Base-by-base conservation (phyloP, 1,284 basidiomycete species). In the Coniferiporia sulphurascens region DNA sequence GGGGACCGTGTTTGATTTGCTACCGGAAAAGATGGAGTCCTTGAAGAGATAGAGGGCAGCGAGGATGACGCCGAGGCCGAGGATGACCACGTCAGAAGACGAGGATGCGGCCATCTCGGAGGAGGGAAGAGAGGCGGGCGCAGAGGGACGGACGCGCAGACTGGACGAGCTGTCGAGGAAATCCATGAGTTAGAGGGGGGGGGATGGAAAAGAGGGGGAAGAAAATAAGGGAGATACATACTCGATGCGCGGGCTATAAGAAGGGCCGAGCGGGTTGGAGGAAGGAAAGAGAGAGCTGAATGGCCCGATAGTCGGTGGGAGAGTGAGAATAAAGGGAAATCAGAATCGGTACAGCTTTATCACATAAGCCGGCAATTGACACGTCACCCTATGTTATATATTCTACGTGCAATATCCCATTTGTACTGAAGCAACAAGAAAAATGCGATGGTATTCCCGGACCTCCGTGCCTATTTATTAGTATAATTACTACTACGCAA, bases 11-110 rank as follows among this genome's bases (percentile, higher is more conserved):
- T 85, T 87, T 32, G 82, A 78, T 63, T 85, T 84, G 22, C 83
- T 76, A 4, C 82, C 74, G 59, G 82, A 70, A 65, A 91, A 89
- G 12, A 92, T 70, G 67, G 85, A 82, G 70, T 91, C 89, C 60
- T 86, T 81, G 77, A 92, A 91, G 66, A 93, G 82, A 72, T 91
- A 93, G 61, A 83, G 75, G 22, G 82, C 86, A 12, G 88, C 90
- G 38, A 89, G 79, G 59, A 83, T 77, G 55, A 89, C 81, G 58
- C 89, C 87, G 44, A 93, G 70, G 52, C 79, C 76, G 61, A 91
- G 81, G 62, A 93, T 78, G 67, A 84, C 69, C 53, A 87, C 72
- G 72, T 93, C 91, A 54, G 88, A 86, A 50, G 77, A 69, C 36
- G 78, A 74, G 13, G 76, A 52, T 58, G 71, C 62, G 60, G 73